Base-by-base conservation (phyloP, 306 rosid species). In the Alnus glutinosa region DNA sequence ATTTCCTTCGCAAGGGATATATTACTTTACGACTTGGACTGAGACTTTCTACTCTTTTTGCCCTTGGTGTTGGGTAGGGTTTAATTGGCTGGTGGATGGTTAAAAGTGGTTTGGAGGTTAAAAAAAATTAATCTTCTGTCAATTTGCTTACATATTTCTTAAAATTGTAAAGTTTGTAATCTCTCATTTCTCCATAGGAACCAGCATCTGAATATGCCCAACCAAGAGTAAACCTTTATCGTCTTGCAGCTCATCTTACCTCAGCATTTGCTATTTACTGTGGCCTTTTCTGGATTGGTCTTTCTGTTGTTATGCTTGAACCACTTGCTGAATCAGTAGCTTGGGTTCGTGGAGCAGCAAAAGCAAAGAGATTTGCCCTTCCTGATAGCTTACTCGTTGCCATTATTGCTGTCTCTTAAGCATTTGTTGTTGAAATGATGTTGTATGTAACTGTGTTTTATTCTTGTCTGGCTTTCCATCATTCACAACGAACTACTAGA, bases 61-160 rank as follows among this genome's bases (percentile, higher is more conserved):
- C 80, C 79, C 94, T 92, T 69, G 98, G 96, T 85, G 97, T 91
- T 63, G 97, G 96, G 59, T 96, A 94, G 91, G 94, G 97, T 81
- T 77, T 91, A 34, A 85, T 94, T 37, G 98, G 98, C 81, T 92
- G 98, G 98, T 94, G 98, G 98, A 94, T 94, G 98, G 98, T 94
- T 77, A 94, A 89, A 89, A 94, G 96, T 74, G 98, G 97, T 67
- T 80, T 80, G 74, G 87, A 87, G 92, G 91, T 91, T 69, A 23
- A 88, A 69, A 59, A 63, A 47, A 59, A 66, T 15, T 73, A 14
- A 15, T 19, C 44, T 67, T 83, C 55, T 74, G 44, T 70, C 71
- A 36, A 75, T 67, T 81, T 85, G 55, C 59, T 49, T 78, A 88
- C 72, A 46, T 44, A 28, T 70, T 61, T 50, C 16, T 36, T 36